Evolutionary conservation across 2,329 filamentous ascomycete species (phyloP).

Genomic region (Blumeriella jaapii): DNA sequence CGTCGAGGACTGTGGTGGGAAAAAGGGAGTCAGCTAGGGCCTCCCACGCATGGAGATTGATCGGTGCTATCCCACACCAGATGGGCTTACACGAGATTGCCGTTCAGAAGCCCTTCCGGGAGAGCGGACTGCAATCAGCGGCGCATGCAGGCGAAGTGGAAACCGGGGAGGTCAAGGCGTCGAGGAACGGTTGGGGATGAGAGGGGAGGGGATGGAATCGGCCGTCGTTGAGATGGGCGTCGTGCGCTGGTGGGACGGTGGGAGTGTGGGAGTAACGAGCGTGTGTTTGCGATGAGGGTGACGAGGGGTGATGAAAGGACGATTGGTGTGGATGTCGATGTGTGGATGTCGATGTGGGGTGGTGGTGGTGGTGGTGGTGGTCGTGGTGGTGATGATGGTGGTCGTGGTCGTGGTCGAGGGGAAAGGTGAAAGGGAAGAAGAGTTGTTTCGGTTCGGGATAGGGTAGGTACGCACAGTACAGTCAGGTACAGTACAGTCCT

Average conservation of each 20-base stretch:
- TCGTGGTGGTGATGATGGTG: too few species aligned
- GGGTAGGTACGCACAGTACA: too few species aligned
- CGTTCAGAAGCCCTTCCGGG: slow-evolving; percentile 22
- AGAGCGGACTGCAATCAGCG: slow-evolving; percentile 25
- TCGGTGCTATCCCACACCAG: too few species aligned
- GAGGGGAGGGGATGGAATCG: neutral
- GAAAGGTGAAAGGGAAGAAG: neutral
- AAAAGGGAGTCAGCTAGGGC: slow-evolving; percentile 9
- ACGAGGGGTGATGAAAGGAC: neutral
- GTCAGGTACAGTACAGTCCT: neutral
- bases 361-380: too few species aligned
- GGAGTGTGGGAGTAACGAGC: too few species aligned
- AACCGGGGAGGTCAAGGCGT: slow-evolving; percentile 1
- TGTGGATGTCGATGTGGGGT: too few species aligned
- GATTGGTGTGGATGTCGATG: neutral
- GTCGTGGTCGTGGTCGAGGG: neutral
- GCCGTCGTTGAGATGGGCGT: neutral
- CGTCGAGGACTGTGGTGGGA: too few species aligned
- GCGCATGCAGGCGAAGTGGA: slow-evolving; percentile 25
- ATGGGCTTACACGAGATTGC: slow-evolving; percentile 17
- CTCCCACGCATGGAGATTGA: too few species aligned
- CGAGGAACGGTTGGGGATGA: neutral
- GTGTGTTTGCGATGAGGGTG: neutral
- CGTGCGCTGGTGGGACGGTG: too few species aligned
- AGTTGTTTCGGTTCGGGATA: neutral